Evolutionary conservation across 768 basidiomycete genomes (phyloP), one percentile per base, ranked within the genome.

Genomic region (Rickenella mellea): DNA sequence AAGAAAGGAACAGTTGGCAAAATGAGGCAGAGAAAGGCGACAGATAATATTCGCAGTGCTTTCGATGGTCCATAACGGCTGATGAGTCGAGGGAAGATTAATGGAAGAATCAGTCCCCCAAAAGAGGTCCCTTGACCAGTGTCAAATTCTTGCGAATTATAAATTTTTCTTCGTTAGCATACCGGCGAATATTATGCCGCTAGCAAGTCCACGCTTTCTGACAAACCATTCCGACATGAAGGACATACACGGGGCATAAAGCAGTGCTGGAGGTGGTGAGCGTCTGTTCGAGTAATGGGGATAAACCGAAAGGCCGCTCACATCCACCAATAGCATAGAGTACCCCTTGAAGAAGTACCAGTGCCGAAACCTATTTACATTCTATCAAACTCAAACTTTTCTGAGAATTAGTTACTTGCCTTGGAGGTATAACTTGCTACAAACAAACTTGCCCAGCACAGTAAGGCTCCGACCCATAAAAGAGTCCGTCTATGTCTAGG

Each of bases 141-240:
- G 4, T 36, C 33, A 17, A 22, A 11, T 19, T 2, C 24, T 2
- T 10, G 10, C 9, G 4, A 4, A 36, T 8, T 7, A 17, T 9
- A 14, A 6, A 15, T 7, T 20, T 25, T 11, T 21, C 7, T 11
- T 8, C 11, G 17, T 11, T 28, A 40, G 10, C 19, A 26, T 40
- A 12, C 55, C 60, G 25, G 56, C 59, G 28, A 55, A 61, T 19
- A 60, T 51, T 29, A 59, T 53, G 5, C 62, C 60, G 28, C 56
- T 58, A 6, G 61, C 60, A n/a, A 61, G 40, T 6, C 59, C 60
- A 12, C 59, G 49, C 1, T 54, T 52, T n/a, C 48, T 37, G 19
- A 54, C 53, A 45, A 64, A 62, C 58, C 62, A 61, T 42, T 62
- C 59, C 14, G 57, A 51, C 38, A 61, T 42, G 43, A 55, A 57